Conservation (phyloP, 257 asterid species). For the Ligustrum vulgare region DNA sequence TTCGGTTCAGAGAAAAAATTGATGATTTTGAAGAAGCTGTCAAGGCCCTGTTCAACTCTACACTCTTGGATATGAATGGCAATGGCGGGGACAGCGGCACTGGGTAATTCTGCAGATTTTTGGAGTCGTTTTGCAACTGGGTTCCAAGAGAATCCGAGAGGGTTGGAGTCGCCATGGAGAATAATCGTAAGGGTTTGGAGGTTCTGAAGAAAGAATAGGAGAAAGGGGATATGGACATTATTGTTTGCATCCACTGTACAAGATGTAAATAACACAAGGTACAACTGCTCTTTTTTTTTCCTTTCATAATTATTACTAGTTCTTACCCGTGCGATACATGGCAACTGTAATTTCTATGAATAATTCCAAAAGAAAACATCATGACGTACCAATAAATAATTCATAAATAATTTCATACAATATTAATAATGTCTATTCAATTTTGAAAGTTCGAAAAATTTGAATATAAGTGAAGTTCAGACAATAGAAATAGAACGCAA, state of each 20-base stretch:
- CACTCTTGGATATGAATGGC: conserved; percentile 61
- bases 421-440: too few species aligned
- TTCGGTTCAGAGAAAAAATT: conserved; percentile 58
- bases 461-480: too few species aligned
- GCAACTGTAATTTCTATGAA: too few species aligned
- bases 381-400: too few species aligned
- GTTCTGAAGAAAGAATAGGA: neutral
- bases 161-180: conserved; percentile 51
- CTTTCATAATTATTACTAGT: too few species aligned
- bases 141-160: conserved; percentile 25
- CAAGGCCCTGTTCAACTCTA: conserved; percentile 77
- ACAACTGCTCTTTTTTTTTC: too few species aligned
- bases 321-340: too few species aligned
- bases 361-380: too few species aligned
- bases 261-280: too few species aligned
- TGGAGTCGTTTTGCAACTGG: conserved; percentile 23
- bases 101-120: conserved; percentile 45
- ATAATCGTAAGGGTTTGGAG: conserved; percentile 25
- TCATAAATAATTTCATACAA: too few species aligned
- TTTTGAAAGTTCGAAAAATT: too few species aligned
- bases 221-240: conserved; percentile 27
- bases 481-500: too few species aligned
- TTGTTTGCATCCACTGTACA: conserved; percentile 8
- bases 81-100: conserved; percentile 79
- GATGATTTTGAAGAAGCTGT: conserved; percentile 79